Base-by-base conservation (phyloP, 73 alveolate genomes). In the Blepharisma japonicum region DNA sequence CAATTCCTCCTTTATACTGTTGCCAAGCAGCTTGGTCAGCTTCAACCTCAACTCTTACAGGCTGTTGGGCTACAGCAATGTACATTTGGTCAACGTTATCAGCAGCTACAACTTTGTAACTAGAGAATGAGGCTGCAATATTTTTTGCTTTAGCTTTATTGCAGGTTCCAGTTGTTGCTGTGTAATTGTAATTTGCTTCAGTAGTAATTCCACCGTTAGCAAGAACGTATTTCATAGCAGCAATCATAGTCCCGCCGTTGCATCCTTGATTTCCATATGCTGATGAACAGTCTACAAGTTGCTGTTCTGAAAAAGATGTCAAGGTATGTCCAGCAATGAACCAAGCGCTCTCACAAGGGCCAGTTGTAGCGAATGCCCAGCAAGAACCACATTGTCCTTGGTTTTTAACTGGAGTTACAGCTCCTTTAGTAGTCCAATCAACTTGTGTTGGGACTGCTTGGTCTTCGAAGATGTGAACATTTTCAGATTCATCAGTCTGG, bases 311-410 rank as follows among this genome's bases (percentile, higher is more conserved):
- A 6, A 77, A 79, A 53, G 51, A 53, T 67, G 50, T 46, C 48
- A 79, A 25, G 27, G 55, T 50, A 7, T 66, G 80, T 2, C 50
- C 56, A 9, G 53, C 71, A 67, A 82, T 0, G 4, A 11, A 38
- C 77, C 50, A 20, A 20, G 77, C 77, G 21, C 56, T 72, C 79
- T 89, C 96, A 54, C 86, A 45, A 49, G 83, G 56, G 6, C 85
- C 89, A 14, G 84, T 89, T 2, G 96, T 61, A 42, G 97, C 68
- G 81, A 94, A 91, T 6, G 98, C 95, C 96, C 97, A 94, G 86
- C 97, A 91, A 7, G 95, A 89, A 38, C 95, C 96, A 45, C 98
- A 91, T 20, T 70, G 27, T 23, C 97, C 96, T 81, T 93, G 88
- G 77, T 93, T 89, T 68, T 83, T 80, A 9, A 91, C 96, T 7